Base-by-base conservation (phyloP, 768 basidiomycete species). In the Rhizopogon vulgaris region DNA sequence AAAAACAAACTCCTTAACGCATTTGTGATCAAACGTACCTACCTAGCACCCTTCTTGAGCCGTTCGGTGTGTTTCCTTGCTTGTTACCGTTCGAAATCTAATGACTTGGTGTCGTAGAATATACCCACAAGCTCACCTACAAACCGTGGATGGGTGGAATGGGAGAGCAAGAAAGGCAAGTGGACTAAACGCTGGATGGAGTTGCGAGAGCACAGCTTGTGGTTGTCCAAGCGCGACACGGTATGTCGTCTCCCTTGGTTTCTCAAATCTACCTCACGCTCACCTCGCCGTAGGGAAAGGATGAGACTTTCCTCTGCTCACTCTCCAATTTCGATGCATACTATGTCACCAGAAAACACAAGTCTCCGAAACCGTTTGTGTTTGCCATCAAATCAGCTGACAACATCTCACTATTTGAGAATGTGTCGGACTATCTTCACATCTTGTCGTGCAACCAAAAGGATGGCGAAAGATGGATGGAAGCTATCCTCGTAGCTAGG, bases 181-280 rank as follows among this genome's bases (percentile, higher is more conserved):
- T 99, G 95, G 96, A 85, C 75, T 51, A 97, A 97, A 69, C 80
- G 92, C 32, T 94, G 85, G 82, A 74, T 99, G 63, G 83, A 85
- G 60, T 78, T 96, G 24, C 78, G 90, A 43, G 92, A 94, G 61
- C 90, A 94, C 57, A 80, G 82, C 54, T 63, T 98, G 49, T 95
- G 85, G 78, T 64, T 95, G 36, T 86, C 90, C 28, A 98, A 97
- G 70, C 85, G 89, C 15, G 92, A 96, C 50, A 86, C 82, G 63
- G 93, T 94, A 58, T 56, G 79, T 71, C 34, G 25, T 51, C 4
- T 37, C 45, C 14, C 27, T 43, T 54, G 45, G 17, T 27, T 52
- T 22, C 27, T 41, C 15, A 36, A 32, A 24, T 6, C 32, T 2
- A 6, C 17, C 32, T 15, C 32, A 34, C 32, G 11, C 10, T 22